phyloP scores from a whole-genome alignment of 2,329 filamentous ascomycete species.

The Penicillium sumatraense region DNA sequence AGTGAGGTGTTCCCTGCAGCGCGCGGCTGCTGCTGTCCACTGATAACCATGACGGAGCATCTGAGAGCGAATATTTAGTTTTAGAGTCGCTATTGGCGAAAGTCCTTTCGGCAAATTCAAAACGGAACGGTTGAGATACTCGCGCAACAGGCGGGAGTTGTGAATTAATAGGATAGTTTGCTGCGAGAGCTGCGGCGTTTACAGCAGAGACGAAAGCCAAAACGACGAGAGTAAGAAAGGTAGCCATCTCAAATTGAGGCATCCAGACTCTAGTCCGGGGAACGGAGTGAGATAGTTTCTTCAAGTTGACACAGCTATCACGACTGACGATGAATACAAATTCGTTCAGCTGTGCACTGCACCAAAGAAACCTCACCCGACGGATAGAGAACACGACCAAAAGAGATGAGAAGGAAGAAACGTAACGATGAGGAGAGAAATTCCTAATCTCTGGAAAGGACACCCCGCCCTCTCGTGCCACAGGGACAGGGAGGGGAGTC shows the following conservation, averaged over 20 bases:
- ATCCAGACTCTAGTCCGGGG: constrained; percentile 19
- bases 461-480: constrained; percentile 29
- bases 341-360: constrained; percentile 5
- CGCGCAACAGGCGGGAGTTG: constrained; percentile 82
- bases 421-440: constrained; percentile 23
- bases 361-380: constrained; percentile 2
- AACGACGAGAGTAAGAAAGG: constrained; percentile 29
- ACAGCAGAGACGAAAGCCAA: constrained; percentile 34
- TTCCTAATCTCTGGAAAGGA: constrained; percentile 27
- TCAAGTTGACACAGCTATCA: constrained; percentile 20
- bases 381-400: constrained; percentile 11
- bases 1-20: constrained; percentile 71
- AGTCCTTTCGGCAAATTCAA: constrained; percentile 60
- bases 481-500: constrained; percentile 41
- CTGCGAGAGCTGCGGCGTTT: constrained; percentile 39
- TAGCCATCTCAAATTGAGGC: constrained; percentile 31
- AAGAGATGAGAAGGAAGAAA: constrained; percentile 17
- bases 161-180: constrained; percentile 77
- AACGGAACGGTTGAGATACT: constrained; percentile 58
- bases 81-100: constrained; percentile 64
- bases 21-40: constrained; percentile 68
- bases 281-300: constrained; percentile 16
- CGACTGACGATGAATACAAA: constrained; percentile 10
- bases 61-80: constrained; percentile 69
- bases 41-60: constrained; percentile 74